Evolutionary conservation across 192 early-diverging fungal genomes (phyloP).

Genomic region (Coemansia guatemalensis): DNA sequence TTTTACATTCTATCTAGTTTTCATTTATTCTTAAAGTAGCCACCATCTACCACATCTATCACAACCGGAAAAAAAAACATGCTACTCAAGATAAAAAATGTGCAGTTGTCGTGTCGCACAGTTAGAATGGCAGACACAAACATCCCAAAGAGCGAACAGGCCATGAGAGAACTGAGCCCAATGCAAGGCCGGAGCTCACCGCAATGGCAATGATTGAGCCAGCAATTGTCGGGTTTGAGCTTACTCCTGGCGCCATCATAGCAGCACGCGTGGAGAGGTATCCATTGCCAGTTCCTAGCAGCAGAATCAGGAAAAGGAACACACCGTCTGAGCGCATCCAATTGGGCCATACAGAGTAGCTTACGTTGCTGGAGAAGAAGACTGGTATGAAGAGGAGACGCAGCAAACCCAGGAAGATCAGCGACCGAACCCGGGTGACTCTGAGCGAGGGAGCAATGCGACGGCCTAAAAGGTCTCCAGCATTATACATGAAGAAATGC

Average conservation of each 20-base stretch:
- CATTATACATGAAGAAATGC: slow-evolving; percentile 73
- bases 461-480: slow-evolving; percentile 73
- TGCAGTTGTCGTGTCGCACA: too few relatives aligned
- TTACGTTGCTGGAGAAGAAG: slow-evolving; percentile 70
- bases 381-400: slow-evolving; percentile 65
- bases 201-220: slow-evolving; percentile 70
- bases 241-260: slow-evolving; percentile 55
- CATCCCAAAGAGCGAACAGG: slow-evolving; percentile 44
- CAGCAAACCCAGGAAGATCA: slow-evolving; percentile 47
- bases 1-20: slow-evolving; percentile 7
- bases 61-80: slow-evolving; percentile 1
- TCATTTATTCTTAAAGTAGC: not conserved
- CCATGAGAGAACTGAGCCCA: slow-evolving; percentile 63
- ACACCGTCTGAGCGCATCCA: slow-evolving; percentile 46
- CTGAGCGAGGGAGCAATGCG: slow-evolving; percentile 42
- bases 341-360: slow-evolving; percentile 58
- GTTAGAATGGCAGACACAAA: slow-evolving; percentile 34
- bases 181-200: slow-evolving; percentile 62
- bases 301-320: slow-evolving; percentile 51
- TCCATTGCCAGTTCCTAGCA: slow-evolving; percentile 67
- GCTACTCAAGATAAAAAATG: not conserved
- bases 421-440: slow-evolving; percentile 26
- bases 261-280: slow-evolving; percentile 64
- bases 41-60: not conserved
- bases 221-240: slow-evolving; percentile 57